A percentile compares a stretch with the other conserved stretches of the same genome.
Evolutionary conservation across 768 basidiomycete species (phyloP).

Genomic region (Leucocoprinus birnbaumii): DNA sequence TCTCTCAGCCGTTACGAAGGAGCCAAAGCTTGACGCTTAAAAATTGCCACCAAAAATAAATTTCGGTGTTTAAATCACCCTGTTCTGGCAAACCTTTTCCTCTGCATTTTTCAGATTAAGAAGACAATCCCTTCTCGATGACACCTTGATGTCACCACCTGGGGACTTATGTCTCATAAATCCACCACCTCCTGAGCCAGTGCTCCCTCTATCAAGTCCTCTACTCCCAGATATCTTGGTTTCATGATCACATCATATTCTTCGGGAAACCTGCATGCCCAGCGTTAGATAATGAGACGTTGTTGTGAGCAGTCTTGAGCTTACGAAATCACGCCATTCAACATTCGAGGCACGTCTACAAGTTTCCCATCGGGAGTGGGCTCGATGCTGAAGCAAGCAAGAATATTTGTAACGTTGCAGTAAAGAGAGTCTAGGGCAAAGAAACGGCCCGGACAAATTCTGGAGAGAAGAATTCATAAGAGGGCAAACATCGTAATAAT

Average conservation of each 20-base stretch:
- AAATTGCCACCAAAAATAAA: no score
- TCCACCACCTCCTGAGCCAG: no score
- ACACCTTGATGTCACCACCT: no score
- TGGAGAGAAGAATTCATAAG: background rate
- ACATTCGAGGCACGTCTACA: background rate
- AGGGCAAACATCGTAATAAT: no score
- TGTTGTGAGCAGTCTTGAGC: background rate
- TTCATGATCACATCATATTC: constrained; percentile 21
- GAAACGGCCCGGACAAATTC: constrained; percentile 17
- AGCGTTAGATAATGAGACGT: background rate
- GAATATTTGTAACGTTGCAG: constrained; percentile 5
- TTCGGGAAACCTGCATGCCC: constrained; percentile 9
- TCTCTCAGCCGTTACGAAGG: no score
- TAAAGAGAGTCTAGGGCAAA: constrained; percentile 13
- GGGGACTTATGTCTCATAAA: no score
- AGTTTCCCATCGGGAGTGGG: constrained; percentile 1
- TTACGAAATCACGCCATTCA: background rate
- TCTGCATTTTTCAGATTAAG: no score
- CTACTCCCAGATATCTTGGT: constrained; percentile 15
- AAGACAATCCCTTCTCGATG: no score
- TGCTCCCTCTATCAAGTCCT: constrained; percentile 11
- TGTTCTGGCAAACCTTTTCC: no score
- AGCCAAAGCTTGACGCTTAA: no score
- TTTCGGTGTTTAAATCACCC: no score
- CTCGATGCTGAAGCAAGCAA: constrained; percentile 15